Evolutionary conservation across 352 stramenopile genomes (phyloP), one percentile per base, ranked within the genome.

Genomic region (Pythium oligandrum): DNA sequence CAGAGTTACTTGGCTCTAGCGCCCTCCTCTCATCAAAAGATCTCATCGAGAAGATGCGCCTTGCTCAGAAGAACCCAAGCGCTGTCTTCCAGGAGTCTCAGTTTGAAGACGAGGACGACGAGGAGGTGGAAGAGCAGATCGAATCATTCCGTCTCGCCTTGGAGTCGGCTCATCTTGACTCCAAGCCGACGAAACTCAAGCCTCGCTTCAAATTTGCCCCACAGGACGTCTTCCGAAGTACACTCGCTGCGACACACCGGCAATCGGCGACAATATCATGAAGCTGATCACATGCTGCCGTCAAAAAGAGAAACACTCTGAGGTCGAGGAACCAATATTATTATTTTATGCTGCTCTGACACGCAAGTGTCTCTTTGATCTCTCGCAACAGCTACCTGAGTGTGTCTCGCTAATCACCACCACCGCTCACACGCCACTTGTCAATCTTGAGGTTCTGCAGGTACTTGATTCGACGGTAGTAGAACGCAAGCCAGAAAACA

Each of bases 381-480:
- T 35, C 32, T 50, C 26, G 8, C 10, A 30, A 12, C 6, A 31
- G 44, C 26, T 51, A n/a, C 35, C 37, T 10, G 40, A 33, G 4
- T 3, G 32, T 40, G 26, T 43, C 11, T 40, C 7, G 40, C 32
- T 59, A 68, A 32, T 68, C 61, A 17, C 33, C 56, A 33, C 44
- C 59, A 26, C 44, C 48, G 49, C 39, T 40, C 4, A 94, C 72
- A 48, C 83, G 83, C 83, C 83, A 94, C 59, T 86, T 85, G 55
- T 88, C 73, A 34, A 92, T 83, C 62, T 84, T 88, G 46, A 94
- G 73, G 44, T 90, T 86, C 62, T 94, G 83, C 34, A 94, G 64
- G 37, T 80, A 65, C 37, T 77, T 66, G 38, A 92, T 77, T 44
- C 73, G 78, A 37, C 67, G 73, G 63, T 83, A 85, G 54, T 84